These are phyloP conservation scores for Ziziphus jujuba DNA, from an alignment of 306 rosid genomes.

Conservation along the genomic window DNA sequence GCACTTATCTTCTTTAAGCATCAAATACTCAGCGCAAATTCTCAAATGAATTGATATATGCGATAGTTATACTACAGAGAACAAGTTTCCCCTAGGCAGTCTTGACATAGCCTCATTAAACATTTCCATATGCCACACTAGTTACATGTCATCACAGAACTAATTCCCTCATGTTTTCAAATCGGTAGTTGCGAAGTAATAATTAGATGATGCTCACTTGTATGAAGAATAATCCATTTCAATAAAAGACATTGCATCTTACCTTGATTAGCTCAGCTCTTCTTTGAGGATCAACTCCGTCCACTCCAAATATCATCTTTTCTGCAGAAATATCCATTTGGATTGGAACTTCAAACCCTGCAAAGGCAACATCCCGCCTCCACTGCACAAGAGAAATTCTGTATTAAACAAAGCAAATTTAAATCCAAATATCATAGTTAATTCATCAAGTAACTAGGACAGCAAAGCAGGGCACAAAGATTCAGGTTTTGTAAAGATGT, in stretches of 20 bases:
- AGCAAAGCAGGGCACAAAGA: not conserved
- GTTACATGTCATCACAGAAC: not conserved
- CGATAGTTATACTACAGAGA: not conserved
- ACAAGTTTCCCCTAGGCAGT: not conserved
- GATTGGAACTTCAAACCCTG: slow-evolving; percentile 86
- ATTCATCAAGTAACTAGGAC: not conserved
- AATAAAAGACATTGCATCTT: slow-evolving; percentile 10
- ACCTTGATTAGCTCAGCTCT: slow-evolving; percentile 85
- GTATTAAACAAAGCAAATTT: not conserved
- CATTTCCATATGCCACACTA: no score
- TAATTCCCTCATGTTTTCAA: not conserved
- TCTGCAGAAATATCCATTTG: slow-evolving; percentile 94
- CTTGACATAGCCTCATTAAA: not conserved
- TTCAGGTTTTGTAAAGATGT: no score
- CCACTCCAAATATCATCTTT: slow-evolving; percentile 76
- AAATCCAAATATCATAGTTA: not conserved
- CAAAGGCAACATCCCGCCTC: slow-evolving; percentile 94
- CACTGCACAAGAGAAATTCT: slow-evolving; percentile 45
- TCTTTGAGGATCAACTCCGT: slow-evolving; percentile 71
- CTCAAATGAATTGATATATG: no score
- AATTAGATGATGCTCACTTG: not conserved
- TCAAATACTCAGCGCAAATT: not conserved
- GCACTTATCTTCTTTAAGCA: not conserved
- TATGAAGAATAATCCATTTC: not conserved
- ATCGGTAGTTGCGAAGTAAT: not conserved